Base-by-base conservation (phyloP, 768 basidiomycete species). In the Lactarius evosmus region DNA sequence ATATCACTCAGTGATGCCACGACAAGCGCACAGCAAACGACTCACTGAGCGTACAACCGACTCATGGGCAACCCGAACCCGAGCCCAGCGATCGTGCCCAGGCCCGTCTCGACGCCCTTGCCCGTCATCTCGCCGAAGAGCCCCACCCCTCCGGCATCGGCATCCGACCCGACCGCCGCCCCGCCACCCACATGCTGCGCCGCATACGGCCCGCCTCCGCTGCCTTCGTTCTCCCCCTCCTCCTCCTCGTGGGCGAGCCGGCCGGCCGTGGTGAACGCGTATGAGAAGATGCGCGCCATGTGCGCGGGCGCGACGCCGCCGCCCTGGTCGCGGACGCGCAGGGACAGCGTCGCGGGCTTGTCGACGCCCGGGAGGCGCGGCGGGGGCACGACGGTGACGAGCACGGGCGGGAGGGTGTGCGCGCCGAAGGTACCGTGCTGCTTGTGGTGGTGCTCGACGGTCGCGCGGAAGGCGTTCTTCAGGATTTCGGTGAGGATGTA, bases 381-480 rank as follows among this genome's bases (percentile, higher is more conserved):
- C 1, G 85, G 82, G 4, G 85, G 82, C 7, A 87, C 84, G 41
- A 93, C 80, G 2, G 93, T 95, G 49, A 93, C 79, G 33, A 79
- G 74, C 11, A 94, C 84, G 2, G 90, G 86, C 0, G 89, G 82
- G 7, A 91, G 69, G 64, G 71, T 41, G 50, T 69, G 58, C 5
- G 78, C 57, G 27, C 78, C 73, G 11, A 76, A 69, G 34, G 70
- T 67, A 56, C 76, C 78, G 50, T 77, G 68, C 16, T 73, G 74
- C 56, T 80, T 82, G 62, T 77, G 74, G 61, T 93, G 84, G 61
- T 85, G 83, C 70, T 95, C 93, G 29, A 93, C 86, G 2, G 91
- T 93, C 8, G 93, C 93, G 34, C 93, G 87, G 75, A 93, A 95
- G 0, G 93, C 84, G 71, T 95, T 95, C 75, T 95, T 95, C 44